Percentiles rank a stretch among this genome's conserved stretches.
phyloP scores from a whole-genome alignment of 139 green algal species.

The Volvox reticuliferus region DNA sequence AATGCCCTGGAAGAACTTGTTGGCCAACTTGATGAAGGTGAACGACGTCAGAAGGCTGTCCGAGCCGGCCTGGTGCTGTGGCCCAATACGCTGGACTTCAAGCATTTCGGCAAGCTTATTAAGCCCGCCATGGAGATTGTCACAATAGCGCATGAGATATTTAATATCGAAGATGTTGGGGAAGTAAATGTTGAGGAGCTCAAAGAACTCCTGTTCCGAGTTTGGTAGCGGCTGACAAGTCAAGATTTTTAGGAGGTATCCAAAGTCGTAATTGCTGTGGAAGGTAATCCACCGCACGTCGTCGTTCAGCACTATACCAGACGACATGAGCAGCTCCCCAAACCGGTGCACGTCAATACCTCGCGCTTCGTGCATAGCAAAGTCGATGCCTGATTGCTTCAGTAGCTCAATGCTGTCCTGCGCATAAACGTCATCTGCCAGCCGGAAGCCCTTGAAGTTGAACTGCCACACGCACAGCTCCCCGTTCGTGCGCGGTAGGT shows the following conservation, averaged over 20 bases:
- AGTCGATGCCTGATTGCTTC: constrained; percentile 97
- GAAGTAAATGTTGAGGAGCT: constrained; percentile 96
- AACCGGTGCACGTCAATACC: constrained; percentile 97
- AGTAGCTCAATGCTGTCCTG: constrained; percentile 98
- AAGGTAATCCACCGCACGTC: constrained; percentile 76
- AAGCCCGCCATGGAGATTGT: constrained; percentile 97
- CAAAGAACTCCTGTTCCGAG: constrained; percentile 95
- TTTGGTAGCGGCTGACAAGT: constrained; percentile 90
- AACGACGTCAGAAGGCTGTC: constrained; percentile 91
- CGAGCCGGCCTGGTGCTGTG: constrained; percentile 87
- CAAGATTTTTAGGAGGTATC: constrained; percentile 98
- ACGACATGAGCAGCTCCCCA: constrained; percentile 97
- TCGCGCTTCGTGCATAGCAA: constrained; percentile 85
- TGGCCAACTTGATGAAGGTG: constrained; percentile 95
- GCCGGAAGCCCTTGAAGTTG: constrained; percentile 97
- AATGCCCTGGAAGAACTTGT: constrained; percentile 85
- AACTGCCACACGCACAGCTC: constrained; percentile 99
- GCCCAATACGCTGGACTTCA: constrained; percentile 93
- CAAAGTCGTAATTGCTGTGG: constrained; percentile 98
- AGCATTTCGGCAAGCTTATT: constrained; percentile 97
- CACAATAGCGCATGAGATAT: constrained; percentile 96
- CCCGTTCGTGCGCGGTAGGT: constrained; percentile 85
- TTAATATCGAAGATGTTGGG: constrained; percentile 99
- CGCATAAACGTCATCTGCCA: constrained; percentile 96
- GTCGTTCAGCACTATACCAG: constrained; percentile 97